phyloP scores from a whole-genome alignment of 1,284 basidiomycete species.

The Chiua sp. region DNA sequence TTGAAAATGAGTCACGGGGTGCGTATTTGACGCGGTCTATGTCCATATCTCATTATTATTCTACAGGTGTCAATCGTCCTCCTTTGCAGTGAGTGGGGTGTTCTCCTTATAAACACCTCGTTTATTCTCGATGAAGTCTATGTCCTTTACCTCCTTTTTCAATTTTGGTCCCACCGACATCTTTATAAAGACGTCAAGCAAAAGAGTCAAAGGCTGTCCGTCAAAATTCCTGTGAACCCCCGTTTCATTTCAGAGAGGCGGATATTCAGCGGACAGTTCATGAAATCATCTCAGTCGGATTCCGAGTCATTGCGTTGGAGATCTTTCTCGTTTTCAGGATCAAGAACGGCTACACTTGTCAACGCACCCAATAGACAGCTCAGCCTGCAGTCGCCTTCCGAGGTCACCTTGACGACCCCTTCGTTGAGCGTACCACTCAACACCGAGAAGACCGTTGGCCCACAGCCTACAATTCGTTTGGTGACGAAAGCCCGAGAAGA shows the following conservation, averaged over 20 bases:
- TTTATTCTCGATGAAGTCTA: constrained; percentile 55
- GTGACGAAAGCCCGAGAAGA: constrained; percentile 21
- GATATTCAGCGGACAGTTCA: constrained; percentile 28
- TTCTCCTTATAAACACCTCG: constrained; percentile 1
- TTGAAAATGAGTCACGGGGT: constrained; percentile 87
- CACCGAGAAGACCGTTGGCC: constrained; percentile 11
- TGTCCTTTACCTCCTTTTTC: constrained; percentile 80
- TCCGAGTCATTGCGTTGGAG: constrained; percentile 22
- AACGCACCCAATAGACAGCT: constrained; percentile 12
- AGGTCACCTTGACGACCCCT: constrained; percentile 28
- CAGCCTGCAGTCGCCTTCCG: constrained; percentile 30
- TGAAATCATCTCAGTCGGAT: constrained; percentile 29
- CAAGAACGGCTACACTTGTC: constrained; percentile 13
- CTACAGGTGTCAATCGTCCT: constrained; percentile 70
- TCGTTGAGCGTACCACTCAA: constrained; percentile 8
- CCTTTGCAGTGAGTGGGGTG: constrained; percentile 59
- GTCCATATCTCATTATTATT: not conserved
- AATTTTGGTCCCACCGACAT: constrained; percentile 86
- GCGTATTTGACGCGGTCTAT: constrained; percentile 35
- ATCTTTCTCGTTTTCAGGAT: constrained; percentile 13
- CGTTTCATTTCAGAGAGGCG: constrained; percentile 34
- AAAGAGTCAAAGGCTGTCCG: constrained; percentile 48
- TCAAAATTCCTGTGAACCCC: constrained; percentile 40
- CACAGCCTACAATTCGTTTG: constrained; percentile 29
- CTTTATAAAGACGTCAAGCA: constrained; percentile 69